Percentiles rank a stretch among this genome's conserved stretches.
phyloP scores from a whole-genome alignment of 1,139 yeast genomes.

The Citeromyces siamensis region DNA sequence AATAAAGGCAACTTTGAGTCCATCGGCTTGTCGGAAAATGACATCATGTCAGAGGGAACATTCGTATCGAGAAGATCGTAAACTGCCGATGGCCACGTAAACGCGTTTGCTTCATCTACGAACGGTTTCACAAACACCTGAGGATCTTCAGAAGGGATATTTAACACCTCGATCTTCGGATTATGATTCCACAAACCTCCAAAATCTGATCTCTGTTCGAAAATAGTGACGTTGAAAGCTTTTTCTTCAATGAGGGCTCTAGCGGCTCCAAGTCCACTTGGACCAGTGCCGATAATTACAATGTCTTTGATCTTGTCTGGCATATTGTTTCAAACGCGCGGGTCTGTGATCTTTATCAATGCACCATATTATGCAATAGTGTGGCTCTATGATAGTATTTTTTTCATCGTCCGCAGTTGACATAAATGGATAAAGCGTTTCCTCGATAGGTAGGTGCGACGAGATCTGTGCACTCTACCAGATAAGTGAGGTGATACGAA shows the following conservation, averaged over 20 bases:
- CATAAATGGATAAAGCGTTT: no score
- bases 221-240: slow-evolving; percentile 21
- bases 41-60: slow-evolving; percentile 30
- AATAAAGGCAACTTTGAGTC: slow-evolving; percentile 15
- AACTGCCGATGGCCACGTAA: slow-evolving; percentile 15
- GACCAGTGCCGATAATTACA: slow-evolving; percentile 42
- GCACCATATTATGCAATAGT: neutral
- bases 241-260: slow-evolving; percentile 25
- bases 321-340: neutral
- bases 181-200: slow-evolving; percentile 32
- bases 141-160: neutral
- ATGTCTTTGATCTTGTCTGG: slow-evolving; percentile 14
- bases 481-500: no score
- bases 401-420: no score
- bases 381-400: no score
- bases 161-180: neutral
- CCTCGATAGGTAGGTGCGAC: no score
- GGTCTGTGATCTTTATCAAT: neutral
- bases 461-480: no score
- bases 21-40: slow-evolving; percentile 24
- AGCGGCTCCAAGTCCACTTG: slow-evolving; percentile 33
- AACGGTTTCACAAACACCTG: neutral
- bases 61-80: slow-evolving; percentile 27
- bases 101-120: neutral
- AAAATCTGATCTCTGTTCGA: slow-evolving; percentile 26